phyloP scores from a whole-genome alignment of 2,329 filamentous ascomycete species.

The Calycina marina region DNA sequence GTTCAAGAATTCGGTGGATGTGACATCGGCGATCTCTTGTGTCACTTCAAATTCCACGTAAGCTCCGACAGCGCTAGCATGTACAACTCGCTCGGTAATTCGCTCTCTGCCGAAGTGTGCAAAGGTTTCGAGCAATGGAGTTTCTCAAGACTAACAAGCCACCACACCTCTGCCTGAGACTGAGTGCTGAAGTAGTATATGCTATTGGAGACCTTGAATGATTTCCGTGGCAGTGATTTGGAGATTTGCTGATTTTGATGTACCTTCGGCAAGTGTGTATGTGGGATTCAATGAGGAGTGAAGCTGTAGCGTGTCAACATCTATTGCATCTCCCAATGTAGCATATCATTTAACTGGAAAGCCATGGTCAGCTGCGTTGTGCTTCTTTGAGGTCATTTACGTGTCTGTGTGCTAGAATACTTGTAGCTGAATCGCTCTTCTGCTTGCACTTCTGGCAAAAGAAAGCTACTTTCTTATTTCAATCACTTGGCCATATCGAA shows the following conservation, averaged over 20 bases:
- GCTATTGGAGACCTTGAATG: not conserved
- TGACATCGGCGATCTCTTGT: constrained; percentile 40
- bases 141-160: constrained; percentile 37
- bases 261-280: constrained; percentile 1
- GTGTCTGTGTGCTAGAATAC: too few species aligned
- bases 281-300: too few species aligned
- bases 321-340: too few species aligned
- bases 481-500: too few species aligned
- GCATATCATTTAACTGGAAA: too few species aligned
- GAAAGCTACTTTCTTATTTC: too few species aligned
- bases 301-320: too few species aligned
- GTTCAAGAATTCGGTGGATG: constrained; percentile 37
- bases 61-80: constrained; percentile 39
- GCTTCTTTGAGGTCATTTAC: too few species aligned
- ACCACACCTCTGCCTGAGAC: not conserved
- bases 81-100: constrained; percentile 41
- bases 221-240: too few species aligned
- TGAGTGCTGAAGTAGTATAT: not conserved
- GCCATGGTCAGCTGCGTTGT: too few species aligned
- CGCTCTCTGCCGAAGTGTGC: constrained; percentile 36
- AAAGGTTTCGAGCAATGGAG: constrained; percentile 47
- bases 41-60: constrained; percentile 40
- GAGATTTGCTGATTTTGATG: not conserved
- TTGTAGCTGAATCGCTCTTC: too few species aligned
- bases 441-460: too few species aligned